phyloP scores from a whole-genome alignment of 2,329 filamentous ascomycete genomes.

The Hypoxylon sp. region DNA sequence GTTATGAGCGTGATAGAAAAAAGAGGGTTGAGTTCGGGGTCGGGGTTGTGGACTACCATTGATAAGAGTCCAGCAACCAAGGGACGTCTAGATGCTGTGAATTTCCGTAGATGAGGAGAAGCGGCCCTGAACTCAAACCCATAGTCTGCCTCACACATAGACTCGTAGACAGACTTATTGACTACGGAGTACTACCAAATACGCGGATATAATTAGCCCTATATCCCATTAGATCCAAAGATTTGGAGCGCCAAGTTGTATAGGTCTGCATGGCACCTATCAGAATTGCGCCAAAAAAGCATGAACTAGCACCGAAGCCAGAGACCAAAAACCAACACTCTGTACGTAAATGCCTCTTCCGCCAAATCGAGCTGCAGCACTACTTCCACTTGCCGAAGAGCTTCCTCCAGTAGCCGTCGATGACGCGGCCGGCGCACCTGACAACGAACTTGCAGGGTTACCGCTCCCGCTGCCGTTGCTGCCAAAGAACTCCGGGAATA shows the following conservation, averaged over 20 bases:
- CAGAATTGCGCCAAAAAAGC: not conserved
- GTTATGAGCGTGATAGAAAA: no score
- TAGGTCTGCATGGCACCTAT: not conserved
- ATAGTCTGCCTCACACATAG: not conserved
- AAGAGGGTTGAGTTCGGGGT: no score
- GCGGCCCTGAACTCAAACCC: not conserved
- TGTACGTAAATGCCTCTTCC: not conserved
- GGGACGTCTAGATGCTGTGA: not conserved
- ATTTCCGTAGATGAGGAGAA: not conserved
- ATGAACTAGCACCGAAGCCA: slow-evolving; percentile 3
- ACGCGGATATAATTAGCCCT: not conserved
- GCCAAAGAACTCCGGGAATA: slow-evolving; percentile 48
- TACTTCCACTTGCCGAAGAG: slow-evolving; percentile 2
- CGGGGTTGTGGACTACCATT: no score
- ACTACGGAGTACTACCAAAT: no score
- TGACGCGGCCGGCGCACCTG: slow-evolving; percentile 5
- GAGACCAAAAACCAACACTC: slow-evolving; percentile 18
- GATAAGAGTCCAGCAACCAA: not conserved
- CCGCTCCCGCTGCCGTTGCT: not conserved
- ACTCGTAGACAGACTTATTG: no score
- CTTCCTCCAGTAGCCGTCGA: slow-evolving; percentile 9
- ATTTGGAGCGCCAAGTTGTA: not conserved
- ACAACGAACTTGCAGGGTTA: slow-evolving; percentile 1
- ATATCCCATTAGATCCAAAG: not conserved
- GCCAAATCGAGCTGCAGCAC: slow-evolving; percentile 8